Evolutionary conservation across 441 rosid genomes (phyloP).

Genomic region (Hura crepitans): DNA sequence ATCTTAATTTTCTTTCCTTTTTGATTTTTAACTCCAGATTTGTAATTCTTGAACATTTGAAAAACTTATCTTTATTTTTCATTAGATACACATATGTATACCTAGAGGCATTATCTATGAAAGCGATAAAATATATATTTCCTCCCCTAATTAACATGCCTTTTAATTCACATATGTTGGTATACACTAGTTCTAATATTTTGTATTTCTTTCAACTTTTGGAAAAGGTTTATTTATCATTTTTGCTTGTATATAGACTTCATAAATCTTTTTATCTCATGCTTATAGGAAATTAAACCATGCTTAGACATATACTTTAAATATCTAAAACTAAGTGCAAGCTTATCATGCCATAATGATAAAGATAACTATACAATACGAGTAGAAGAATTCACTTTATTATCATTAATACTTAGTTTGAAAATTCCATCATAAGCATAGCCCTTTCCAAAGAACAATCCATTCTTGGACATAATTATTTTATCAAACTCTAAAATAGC

Average conservation of each 20-base stretch:
- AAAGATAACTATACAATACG: background rate
- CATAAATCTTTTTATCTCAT: too few species aligned
- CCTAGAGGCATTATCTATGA: conserved; percentile 13
- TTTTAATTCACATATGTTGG: background rate
- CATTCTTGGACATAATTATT: background rate
- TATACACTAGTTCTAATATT: too few species aligned
- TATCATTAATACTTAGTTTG: conserved; percentile 1
- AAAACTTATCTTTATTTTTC: too few species aligned
- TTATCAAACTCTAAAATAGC: too few species aligned
- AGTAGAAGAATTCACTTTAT: background rate
- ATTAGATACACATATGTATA: background rate
- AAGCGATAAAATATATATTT: background rate
- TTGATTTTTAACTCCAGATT: background rate
- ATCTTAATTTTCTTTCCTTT: background rate
- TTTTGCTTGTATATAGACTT: too few species aligned
- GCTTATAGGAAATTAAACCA: background rate
- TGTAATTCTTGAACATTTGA: too few species aligned
- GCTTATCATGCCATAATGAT: conserved; percentile 1
- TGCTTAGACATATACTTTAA: background rate
- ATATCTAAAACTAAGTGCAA: background rate
- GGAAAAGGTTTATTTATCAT: too few species aligned
- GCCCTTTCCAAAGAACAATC: background rate
- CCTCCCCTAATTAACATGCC: too few species aligned
- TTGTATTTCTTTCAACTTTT: background rate
- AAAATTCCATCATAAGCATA: conserved; percentile 13